phyloP scores from a whole-genome alignment of 768 basidiomycete genomes.

The Boletus sp. region DNA sequence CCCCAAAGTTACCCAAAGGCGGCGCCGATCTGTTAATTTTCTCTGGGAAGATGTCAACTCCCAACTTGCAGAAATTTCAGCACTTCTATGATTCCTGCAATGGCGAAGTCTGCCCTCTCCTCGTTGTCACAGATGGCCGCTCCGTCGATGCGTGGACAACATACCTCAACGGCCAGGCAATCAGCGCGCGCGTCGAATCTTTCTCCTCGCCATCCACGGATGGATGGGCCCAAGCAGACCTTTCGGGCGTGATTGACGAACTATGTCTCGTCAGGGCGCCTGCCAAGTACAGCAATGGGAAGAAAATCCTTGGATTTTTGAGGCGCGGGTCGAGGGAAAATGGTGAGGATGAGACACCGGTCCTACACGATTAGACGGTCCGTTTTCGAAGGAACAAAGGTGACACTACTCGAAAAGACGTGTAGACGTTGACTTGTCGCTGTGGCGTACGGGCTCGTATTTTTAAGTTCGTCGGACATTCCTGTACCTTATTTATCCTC shows the following conservation, averaged over 20 bases:
- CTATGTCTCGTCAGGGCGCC: constrained; percentile 24
- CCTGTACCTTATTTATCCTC: neutral
- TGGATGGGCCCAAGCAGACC: neutral
- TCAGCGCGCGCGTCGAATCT: constrained; percentile 13
- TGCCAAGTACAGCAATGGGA: constrained; percentile 13
- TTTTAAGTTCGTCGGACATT: neutral
- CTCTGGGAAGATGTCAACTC: constrained; percentile 7
- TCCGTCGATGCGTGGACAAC: constrained; percentile 11
- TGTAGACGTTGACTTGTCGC: neutral
- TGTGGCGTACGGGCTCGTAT: neutral
- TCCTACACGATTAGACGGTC: neutral
- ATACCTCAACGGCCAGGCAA: constrained; percentile 8
- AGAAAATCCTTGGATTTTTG: constrained; percentile 15
- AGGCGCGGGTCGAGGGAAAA: constrained; percentile 11
- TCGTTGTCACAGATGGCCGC: constrained; percentile 15
- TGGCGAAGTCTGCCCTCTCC: constrained; percentile 27
- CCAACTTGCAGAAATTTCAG: constrained; percentile 8
- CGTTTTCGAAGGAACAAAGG: neutral
- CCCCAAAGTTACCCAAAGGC: constrained; percentile 20
- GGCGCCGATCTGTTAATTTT: constrained; percentile 27
- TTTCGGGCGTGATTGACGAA: constrained; percentile 19
- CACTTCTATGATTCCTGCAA: constrained; percentile 17
- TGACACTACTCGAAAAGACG: neutral
- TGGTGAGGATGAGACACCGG: neutral
- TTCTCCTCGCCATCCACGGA: neutral